A percentile compares a stretch with the other conserved stretches of the same genome.
Conservation (phyloP, 2,329 filamentous ascomycete species). For the Pseudogymnoascus sp. region DNA sequence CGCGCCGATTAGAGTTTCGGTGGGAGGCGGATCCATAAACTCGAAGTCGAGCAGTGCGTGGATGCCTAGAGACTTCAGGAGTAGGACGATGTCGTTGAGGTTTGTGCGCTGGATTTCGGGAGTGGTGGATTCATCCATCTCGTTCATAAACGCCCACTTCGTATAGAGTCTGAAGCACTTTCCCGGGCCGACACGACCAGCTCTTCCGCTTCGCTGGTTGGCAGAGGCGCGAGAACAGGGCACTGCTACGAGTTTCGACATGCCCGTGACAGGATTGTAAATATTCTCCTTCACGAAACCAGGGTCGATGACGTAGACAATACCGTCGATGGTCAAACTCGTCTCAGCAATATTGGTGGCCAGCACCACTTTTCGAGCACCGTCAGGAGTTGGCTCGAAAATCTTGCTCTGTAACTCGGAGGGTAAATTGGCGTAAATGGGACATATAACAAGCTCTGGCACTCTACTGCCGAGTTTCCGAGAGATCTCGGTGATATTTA, state of each 20-base stretch:
- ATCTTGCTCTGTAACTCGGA: slow-evolving; percentile 88
- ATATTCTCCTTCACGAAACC: slow-evolving; percentile 94
- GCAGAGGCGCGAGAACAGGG: slow-evolving; percentile 87
- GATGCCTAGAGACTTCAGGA: slow-evolving; percentile 84
- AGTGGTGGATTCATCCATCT: slow-evolving; percentile 84
- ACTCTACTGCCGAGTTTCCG: slow-evolving; percentile 78
- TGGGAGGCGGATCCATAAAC: slow-evolving; percentile 88
- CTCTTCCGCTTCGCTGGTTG: slow-evolving; percentile 86
- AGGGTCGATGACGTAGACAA: slow-evolving; percentile 91
- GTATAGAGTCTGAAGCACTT: slow-evolving; percentile 94
- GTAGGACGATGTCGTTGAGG: slow-evolving; percentile 72
- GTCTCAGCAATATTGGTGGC: slow-evolving; percentile 98
- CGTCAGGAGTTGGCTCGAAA: slow-evolving; percentile 83
- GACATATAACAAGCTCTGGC: slow-evolving; percentile 80
- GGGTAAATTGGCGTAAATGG: slow-evolving; percentile 89
- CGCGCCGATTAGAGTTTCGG: slow-evolving; percentile 79
- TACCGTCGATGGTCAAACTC: slow-evolving; percentile 88
- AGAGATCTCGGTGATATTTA: slow-evolving; percentile 75
- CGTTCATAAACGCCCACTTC: slow-evolving; percentile 88
- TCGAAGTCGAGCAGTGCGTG: slow-evolving; percentile 90
- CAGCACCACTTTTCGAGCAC: slow-evolving; percentile 81
- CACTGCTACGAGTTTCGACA: slow-evolving; percentile 85
- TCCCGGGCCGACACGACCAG: slow-evolving; percentile 82
- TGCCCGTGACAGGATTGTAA: slow-evolving; percentile 83
- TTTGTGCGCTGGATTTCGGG: slow-evolving; percentile 92